phyloP scores from a whole-genome alignment of 1,284 basidiomycete genomes.

The Filobasidium uniguttulatum region DNA sequence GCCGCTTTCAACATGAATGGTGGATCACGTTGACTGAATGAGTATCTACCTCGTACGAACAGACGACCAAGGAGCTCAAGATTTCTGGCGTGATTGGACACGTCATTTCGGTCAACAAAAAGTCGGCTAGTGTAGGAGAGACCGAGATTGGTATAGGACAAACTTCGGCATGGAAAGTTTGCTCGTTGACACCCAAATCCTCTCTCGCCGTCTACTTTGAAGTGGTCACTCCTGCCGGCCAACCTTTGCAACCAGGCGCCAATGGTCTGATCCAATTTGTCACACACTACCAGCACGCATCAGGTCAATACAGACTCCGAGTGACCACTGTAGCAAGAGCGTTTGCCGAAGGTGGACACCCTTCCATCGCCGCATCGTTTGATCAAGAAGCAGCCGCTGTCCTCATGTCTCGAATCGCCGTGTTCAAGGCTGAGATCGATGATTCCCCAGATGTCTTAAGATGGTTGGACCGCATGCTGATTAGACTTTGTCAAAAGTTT shows the following conservation, averaged over 20 bases:
- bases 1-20: background rate
- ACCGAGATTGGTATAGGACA: conserved; percentile 98
- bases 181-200: conserved; percentile 74
- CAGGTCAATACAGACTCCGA: conserved; percentile 82
- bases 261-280: conserved; percentile 96
- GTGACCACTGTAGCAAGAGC: conserved; percentile 95
- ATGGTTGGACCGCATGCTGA: conserved; percentile 98
- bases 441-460: conserved; percentile 92
- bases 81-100: conserved; percentile 97
- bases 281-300: conserved; percentile 96
- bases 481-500: conserved; percentile 97
- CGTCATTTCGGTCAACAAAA: conserved; percentile 92
- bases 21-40: background rate
- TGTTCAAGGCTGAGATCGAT: conserved; percentile 99
- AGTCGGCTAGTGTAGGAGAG: conserved; percentile 91
- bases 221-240: conserved; percentile 95
- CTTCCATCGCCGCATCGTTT: conserved; percentile 82
- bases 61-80: conserved; percentile 98
- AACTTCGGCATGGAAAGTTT: conserved; percentile 98
- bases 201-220: conserved; percentile 95
- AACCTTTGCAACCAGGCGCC: conserved; percentile 78
- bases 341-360: conserved; percentile 92
- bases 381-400: conserved; percentile 98
- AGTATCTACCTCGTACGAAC: conserved; percentile 7
- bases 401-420: conserved; percentile 95